phyloP scores from a whole-genome alignment of 805 yeast species.

The Candida boidinii region DNA sequence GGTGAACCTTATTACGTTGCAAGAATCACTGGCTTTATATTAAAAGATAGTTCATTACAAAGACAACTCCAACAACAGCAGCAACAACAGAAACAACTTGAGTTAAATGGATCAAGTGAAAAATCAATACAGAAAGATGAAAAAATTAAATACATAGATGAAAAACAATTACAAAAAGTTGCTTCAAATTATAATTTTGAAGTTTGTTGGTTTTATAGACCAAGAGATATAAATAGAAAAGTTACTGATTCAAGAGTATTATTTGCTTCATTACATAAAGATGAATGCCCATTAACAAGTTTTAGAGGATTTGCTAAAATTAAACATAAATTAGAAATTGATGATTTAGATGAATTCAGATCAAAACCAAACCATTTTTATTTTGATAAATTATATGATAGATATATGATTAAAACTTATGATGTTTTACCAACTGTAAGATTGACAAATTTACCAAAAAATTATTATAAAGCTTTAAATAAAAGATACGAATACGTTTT shows the following conservation, averaged over 20 bases:
- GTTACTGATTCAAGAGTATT: conserved; percentile 65
- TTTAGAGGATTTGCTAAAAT: conserved; percentile 73
- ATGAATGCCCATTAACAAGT: conserved; percentile 66
- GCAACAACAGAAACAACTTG: not conserved
- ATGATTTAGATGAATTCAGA: conserved; percentile 46
- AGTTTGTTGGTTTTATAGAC: conserved; percentile 88
- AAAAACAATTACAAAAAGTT: conserved; percentile 24
- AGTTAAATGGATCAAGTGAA: no score
- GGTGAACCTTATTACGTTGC: conserved; percentile 93
- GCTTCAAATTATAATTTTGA: conserved; percentile 52
- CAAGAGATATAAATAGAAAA: conserved; percentile 68
- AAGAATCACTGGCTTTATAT: conserved; percentile 64
- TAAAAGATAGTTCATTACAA: conserved; percentile 28
- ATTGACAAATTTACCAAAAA: conserved; percentile 48
- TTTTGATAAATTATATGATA: conserved; percentile 77
- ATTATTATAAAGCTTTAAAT: conserved; percentile 51
- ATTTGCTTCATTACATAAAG: conserved; percentile 81
- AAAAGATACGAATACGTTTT: conserved; percentile 68
- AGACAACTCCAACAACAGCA: not conserved
- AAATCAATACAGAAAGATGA: no score
- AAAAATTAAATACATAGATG: no score
- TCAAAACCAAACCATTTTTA: conserved; percentile 64
- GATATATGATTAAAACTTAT: conserved; percentile 76
- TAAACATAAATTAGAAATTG: conserved; percentile 58
- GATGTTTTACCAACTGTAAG: conserved; percentile 62